Percentiles rank a stretch among this genome's conserved stretches.
Evolutionary conservation across 1,284 basidiomycete genomes (phyloP).

Genomic region (Puccinia triticina): DNA sequence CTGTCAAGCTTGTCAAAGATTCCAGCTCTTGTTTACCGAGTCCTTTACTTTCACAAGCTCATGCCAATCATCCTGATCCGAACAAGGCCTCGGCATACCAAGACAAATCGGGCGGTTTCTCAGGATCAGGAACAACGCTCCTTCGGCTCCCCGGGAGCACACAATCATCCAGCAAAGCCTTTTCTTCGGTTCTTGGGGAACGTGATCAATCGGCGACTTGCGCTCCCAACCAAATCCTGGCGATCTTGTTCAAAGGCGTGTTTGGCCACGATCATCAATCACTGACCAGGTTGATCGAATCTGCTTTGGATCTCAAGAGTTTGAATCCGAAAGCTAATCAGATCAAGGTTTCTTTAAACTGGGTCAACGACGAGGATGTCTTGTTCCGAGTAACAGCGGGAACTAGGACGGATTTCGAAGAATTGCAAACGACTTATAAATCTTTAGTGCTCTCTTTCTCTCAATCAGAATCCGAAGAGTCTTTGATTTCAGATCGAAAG

Average conservation of each 20-base stretch:
- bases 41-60: not conserved
- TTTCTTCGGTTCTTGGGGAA: not conserved
- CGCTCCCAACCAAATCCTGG: not conserved
- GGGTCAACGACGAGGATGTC: constrained; percentile 11
- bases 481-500: constrained; percentile 8
- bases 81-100: constrained; percentile 1
- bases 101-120: not conserved
- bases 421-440: not conserved
- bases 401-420: not conserved
- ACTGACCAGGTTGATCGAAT: constrained; percentile 24
- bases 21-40: constrained; percentile 15
- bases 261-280: constrained; percentile 42
- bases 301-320: not conserved
- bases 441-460: constrained; percentile 7
- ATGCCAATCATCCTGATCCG: not conserved
- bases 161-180: not conserved
- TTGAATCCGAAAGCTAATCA: not conserved
- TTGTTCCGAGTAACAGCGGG: not conserved
- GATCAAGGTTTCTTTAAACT: constrained; percentile 26
- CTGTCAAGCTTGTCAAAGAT: constrained; percentile 29
- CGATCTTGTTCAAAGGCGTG: constrained; percentile 34
- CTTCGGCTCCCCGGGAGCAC: not conserved
- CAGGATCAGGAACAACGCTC: not conserved
- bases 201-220: not conserved
- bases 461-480: not conserved